Base-by-base conservation (phyloP, 139 green algal species). In the Chlamydomonas schloesseri region DNA sequence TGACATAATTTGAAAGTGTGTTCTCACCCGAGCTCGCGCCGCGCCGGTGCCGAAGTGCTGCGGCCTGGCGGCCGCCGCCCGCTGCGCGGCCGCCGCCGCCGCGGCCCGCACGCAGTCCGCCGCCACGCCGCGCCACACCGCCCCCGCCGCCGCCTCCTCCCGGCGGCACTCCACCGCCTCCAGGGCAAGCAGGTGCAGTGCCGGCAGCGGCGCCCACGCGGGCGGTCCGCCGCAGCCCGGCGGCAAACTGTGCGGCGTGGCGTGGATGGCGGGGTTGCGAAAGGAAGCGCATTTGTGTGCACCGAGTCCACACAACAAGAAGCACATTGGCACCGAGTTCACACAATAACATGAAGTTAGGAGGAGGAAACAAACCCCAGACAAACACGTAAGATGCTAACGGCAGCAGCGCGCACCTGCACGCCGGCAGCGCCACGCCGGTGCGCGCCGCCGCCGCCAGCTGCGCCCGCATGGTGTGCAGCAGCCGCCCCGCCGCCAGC, bases 381-480 rank as follows among this genome's bases (percentile, higher is more conserved):
- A n/a, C n/a, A n/a, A n/a, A n/a, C n/a, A n/a, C n/a, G n/a, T n/a
- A n/a, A n/a, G n/a, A n/a, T n/a, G n/a, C n/a, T n/a, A n/a, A n/a
- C n/a, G n/a, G 42, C 42, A 8, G 6, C 42, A 5, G 42, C 18
- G 55, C 76, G 2, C 37, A 83, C 76, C 76, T 31, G 76, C 37
- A 29, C 37, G 5, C 13, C n/a, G 76, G 58, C 76, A 73, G 76
- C 64, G 76, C 58, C 60, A 83, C 64, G 4, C 76, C 76, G 8
- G 76, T 73, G 4, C 60, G 15, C 17, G 47, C 26, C 8, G 37
- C 76, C 62, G 37, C 60, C 62, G 62, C 11, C 36, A 73, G 14
- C 76, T 73, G 60, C 58, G 23, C 60, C 60, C 76, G 60, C 24
- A 62, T 8, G 11, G 57, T 17, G 60, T 64, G 62, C 76, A 73